Evolutionary conservation across 2,329 filamentous ascomycete species (phyloP).

Genomic region (Penicillium hesseltinei): DNA sequence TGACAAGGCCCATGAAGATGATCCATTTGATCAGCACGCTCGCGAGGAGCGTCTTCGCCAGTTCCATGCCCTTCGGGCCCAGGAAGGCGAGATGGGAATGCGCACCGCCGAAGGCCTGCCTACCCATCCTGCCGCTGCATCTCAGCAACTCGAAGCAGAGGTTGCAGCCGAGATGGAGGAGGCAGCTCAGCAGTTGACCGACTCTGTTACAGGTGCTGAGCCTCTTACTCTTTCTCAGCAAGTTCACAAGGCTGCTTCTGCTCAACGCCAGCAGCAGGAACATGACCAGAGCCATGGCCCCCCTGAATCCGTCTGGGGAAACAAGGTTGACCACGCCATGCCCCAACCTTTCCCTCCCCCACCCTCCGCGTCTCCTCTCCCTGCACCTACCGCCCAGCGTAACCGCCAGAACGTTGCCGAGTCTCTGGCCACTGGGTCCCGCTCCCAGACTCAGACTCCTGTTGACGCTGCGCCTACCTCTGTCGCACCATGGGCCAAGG

Average conservation of each 20-base stretch:
- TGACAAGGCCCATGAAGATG: constrained; percentile 43
- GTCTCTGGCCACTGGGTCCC: constrained; percentile 59
- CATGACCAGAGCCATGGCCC: constrained; percentile 43
- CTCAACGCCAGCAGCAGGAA: constrained; percentile 39
- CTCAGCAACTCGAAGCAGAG: constrained; percentile 30
- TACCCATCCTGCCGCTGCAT: constrained; percentile 39
- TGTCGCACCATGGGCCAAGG: constrained; percentile 92
- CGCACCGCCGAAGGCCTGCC: constrained; percentile 41
- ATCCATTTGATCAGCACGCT: constrained; percentile 50
- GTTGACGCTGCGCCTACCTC: constrained; percentile 67
- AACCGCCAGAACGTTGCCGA: constrained; percentile 82
- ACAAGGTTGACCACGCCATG: constrained; percentile 61
- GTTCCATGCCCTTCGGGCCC: constrained; percentile 75
- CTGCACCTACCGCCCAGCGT: constrained; percentile 84
- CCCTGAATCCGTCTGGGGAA: constrained; percentile 54
- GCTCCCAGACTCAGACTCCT: constrained; percentile 76
- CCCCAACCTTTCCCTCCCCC: constrained; percentile 68
- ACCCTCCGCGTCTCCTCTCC: constrained; percentile 75
- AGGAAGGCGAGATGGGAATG: constrained; percentile 57
- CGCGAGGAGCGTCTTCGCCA: constrained; percentile 72
- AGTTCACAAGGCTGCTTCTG: constrained; percentile 68
- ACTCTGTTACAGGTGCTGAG: constrained; percentile 32
- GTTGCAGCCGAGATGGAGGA: constrained; percentile 20
- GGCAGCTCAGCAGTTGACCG: constrained; percentile 23
- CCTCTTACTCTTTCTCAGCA: constrained; percentile 77